phyloP scores from a whole-genome alignment of 73 alveolate species.

The Diophrys sp. region DNA sequence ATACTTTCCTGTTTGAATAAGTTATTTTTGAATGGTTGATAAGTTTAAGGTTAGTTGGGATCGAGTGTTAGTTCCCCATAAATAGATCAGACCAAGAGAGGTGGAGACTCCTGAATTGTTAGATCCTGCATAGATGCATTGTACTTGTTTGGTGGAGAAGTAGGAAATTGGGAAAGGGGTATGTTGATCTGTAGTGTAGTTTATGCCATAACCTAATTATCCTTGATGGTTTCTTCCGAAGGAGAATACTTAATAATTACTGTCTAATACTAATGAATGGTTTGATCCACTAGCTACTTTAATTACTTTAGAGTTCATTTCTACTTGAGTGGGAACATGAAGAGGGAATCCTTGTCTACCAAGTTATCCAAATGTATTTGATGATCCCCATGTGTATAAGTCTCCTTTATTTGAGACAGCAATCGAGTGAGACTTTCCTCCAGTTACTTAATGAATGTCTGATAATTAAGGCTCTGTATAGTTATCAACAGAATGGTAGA shows the following conservation, averaged over 20 bases:
- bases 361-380: neutral
- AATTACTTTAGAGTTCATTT: neutral
- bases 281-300: neutral
- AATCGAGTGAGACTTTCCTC: neutral
- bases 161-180: neutral
- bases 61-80: neutral
- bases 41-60: neutral
- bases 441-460: no score
- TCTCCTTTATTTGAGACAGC: neutral
- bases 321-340: neutral
- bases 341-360: neutral
- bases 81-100: neutral
- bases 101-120: neutral
- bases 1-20: neutral
- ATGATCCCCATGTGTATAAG: neutral
- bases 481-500: no score
- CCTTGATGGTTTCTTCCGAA: neutral
- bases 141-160: neutral
- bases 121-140: neutral
- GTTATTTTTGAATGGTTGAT: neutral
- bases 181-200: neutral
- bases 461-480: no score
- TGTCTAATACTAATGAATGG: neutral
- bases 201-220: neutral
- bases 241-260: neutral